Evolutionary conservation across 768 basidiomycete genomes (phyloP).

Genomic region (Boletus edulis): DNA sequence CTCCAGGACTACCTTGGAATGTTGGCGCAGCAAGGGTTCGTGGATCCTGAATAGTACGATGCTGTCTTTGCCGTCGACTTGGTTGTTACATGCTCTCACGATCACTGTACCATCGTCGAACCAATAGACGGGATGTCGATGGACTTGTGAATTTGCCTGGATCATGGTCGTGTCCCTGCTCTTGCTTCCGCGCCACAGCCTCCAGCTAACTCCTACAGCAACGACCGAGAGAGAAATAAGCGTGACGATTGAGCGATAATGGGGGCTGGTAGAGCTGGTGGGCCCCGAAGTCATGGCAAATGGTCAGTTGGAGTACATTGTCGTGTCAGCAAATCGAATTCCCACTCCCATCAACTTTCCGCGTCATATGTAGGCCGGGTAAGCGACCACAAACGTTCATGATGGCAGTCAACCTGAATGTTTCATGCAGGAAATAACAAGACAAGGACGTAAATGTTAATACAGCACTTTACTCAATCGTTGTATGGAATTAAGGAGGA

Average conservation of each 20-base stretch:
- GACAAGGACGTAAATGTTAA: constrained; percentile 19
- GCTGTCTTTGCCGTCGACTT: not conserved
- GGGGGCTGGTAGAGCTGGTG: not conserved
- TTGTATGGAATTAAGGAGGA: constrained; percentile 84
- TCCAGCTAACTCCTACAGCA: constrained; percentile 6
- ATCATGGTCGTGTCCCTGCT: not conserved
- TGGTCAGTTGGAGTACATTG: not conserved
- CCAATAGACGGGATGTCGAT: constrained; percentile 55
- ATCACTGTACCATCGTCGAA: constrained; percentile 64
- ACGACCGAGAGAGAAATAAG: constrained; percentile 7
- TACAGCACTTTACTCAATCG: constrained; percentile 86
- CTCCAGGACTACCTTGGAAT: constrained; percentile 35
- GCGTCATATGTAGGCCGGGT: not conserved
- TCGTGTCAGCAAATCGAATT: not conserved
- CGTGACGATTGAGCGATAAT: constrained; percentile 4
- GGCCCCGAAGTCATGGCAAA: not conserved
- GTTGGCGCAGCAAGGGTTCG: constrained; percentile 46
- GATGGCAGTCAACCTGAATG: no score
- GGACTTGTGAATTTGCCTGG: not conserved
- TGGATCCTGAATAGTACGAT: constrained; percentile 55
- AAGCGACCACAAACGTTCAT: no score
- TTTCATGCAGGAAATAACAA: not conserved
- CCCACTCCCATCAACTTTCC: not conserved
- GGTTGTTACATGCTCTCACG: constrained; percentile 38
- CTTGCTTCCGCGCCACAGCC: not conserved